Percentiles rank a stretch among this genome's conserved stretches.
Evolutionary conservation across 2,329 filamentous ascomycete species (phyloP).

Genomic region (Neurospora crassa): DNA sequence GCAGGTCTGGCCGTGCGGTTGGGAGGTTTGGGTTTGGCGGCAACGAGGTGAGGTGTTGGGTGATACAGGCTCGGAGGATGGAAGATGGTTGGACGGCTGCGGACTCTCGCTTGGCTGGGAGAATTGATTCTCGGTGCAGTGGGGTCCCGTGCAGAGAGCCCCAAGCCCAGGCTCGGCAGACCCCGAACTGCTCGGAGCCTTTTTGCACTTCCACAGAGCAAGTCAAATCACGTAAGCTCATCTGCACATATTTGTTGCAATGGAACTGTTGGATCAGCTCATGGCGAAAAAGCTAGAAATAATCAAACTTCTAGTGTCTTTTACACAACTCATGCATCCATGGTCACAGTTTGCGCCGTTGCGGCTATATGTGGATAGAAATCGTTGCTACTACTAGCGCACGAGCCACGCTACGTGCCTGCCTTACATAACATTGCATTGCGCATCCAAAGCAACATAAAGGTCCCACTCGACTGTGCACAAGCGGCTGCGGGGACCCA

Average conservation of each 20-base stretch:
- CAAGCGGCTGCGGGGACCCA: background rate
- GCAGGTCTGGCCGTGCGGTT: background rate
- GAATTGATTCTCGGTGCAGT: constrained; percentile 16
- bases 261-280: background rate
- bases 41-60: background rate
- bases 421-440: background rate
- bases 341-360: constrained; percentile 6
- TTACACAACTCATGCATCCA: constrained; percentile 5
- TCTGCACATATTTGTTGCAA: background rate
- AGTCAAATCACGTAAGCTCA: background rate
- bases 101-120: constrained; percentile 1
- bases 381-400: background rate
- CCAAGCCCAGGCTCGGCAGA: background rate
- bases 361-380: background rate
- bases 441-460: background rate
- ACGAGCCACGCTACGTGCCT: constrained; percentile 5
- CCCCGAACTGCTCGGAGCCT: background rate
- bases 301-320: constrained; percentile 4
- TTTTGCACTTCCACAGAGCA: background rate
- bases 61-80: background rate
- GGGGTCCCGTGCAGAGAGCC: constrained; percentile 8
- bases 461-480: background rate
- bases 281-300: background rate
- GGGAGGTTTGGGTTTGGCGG: background rate
- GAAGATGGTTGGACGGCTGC: background rate